Base-by-base conservation (phyloP, 2,329 filamentous ascomycete species). In the Aspergillus uvarum region DNA sequence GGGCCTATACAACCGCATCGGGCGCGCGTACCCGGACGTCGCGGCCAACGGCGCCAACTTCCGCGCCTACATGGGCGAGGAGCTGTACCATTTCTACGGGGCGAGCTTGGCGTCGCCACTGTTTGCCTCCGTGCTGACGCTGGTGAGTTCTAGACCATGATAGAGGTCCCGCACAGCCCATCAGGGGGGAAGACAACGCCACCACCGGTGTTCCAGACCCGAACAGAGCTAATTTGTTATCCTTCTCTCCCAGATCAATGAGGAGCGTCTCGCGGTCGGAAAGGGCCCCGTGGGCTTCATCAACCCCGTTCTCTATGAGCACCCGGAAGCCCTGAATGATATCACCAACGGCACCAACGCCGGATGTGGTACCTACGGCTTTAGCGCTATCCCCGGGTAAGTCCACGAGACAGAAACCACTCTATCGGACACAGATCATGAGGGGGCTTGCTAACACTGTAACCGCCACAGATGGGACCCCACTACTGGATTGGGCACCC, bases 261-360 rank as follows among this genome's bases (percentile, higher is more conserved):
- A 84, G 67, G 80, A 80, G 66, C 71, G 82, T 22, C 65, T 83
- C 24, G 74, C 75, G 7, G 72, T 68, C 0, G 78, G 77, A 2
- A 83, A 83, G 70, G 69, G 73, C 5, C 71, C 81, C 0, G 76
- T 85, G 11, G 83, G 82, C 0, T 85, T 85, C 63, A 69, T 85
- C 21, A 82, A 85, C 54, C 82, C 79, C 0, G 77, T 79, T 47
- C 66, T 84, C 10, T 72, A 74, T 56, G 65, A 60, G 24, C 61
- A 72, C 51, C 65, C 65, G 0, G 69, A 76, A 19, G 76, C 74
- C 3, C 74, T 76, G 1, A 72, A 73, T 2, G 80, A 80, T 21
- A 80, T 82, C 49, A 72, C 74, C 29, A 77, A 76, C 35, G 74
- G 74, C 2, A 72, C 74, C 21, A 72, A 68, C 52, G 58, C 63